phyloP scores from a whole-genome alignment of 1,139 yeast species.

The Kodamaea arcana region DNA sequence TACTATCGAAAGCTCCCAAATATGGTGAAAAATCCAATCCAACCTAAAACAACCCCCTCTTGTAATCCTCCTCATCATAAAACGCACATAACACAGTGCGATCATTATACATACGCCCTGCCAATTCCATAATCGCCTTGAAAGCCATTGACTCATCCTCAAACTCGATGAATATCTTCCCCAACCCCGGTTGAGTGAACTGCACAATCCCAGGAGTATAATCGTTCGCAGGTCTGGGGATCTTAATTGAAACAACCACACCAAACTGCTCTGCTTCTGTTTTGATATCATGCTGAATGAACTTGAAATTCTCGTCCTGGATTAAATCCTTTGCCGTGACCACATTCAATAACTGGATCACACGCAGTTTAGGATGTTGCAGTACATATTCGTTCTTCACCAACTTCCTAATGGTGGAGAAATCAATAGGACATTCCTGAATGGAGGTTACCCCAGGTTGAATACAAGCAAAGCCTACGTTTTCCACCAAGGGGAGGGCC shows the following conservation, averaged over 20 bases:
- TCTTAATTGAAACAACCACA: conserved; percentile 47
- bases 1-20: no score
- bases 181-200: conserved; percentile 56
- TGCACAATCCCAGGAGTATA: conserved; percentile 42
- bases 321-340: conserved; percentile 62
- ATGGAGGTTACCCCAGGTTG: conserved; percentile 27
- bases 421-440: conserved; percentile 35
- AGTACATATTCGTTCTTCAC: conserved; percentile 34
- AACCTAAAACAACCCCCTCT: conserved; percentile 21
- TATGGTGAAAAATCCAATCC: no score
- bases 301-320: conserved; percentile 47
- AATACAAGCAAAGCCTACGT: conserved; percentile 31
- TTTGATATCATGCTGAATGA: conserved; percentile 49
- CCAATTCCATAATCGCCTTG: conserved; percentile 56
- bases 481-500: conserved; percentile 15
- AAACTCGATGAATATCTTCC: conserved; percentile 70
- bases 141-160: conserved; percentile 48
- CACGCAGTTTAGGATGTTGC: conserved; percentile 46
- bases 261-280: conserved; percentile 54
- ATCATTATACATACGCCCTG: conserved; percentile 68
- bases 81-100: conserved; percentile 67
- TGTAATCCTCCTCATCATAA: conserved; percentile 56
- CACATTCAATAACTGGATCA: conserved; percentile 62
- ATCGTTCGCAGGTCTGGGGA: conserved; percentile 64
- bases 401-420: conserved; percentile 26